Evolutionary conservation across 495 filamentous ascomycete species (phyloP).

Genomic region (Neurospora sp.): DNA sequence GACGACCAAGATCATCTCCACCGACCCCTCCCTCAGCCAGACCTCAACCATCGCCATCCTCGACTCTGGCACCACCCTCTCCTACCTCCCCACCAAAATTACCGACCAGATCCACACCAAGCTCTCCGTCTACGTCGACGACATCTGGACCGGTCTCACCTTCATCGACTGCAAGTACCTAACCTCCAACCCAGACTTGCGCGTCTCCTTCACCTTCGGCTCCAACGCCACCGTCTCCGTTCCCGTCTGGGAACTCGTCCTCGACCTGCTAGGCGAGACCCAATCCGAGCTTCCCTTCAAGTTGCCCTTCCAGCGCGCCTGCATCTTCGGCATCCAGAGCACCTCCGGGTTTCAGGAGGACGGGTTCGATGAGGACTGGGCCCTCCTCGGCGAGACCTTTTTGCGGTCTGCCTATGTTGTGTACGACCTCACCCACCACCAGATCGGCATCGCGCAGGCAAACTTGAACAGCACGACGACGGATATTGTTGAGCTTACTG

Average conservation of each 20-base stretch:
- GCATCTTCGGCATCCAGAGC: slow-evolving; percentile 35
- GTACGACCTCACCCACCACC: slow-evolving; percentile 75
- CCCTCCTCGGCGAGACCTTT: slow-evolving; percentile 74
- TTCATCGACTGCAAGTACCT: slow-evolving; percentile 39
- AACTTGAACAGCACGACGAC: slow-evolving; percentile 62
- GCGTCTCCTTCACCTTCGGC: slow-evolving; percentile 52
- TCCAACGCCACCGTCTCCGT: slow-evolving; percentile 50
- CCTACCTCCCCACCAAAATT: slow-evolving; percentile 64
- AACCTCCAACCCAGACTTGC: slow-evolving; percentile 46
- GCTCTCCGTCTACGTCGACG: slow-evolving; percentile 43
- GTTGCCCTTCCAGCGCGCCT: slow-evolving; percentile 24
- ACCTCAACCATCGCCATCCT: slow-evolving; percentile 50
- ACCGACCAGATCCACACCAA: slow-evolving; percentile 44
- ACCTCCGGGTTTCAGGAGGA: slow-evolving; percentile 13
- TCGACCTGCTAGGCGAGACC: slow-evolving; percentile 36
- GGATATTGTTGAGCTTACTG: slow-evolving; percentile 33
- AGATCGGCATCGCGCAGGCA: slow-evolving; percentile 79
- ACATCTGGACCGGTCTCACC: slow-evolving; percentile 30
- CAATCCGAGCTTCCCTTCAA: slow-evolving; percentile 10
- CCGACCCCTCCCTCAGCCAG: slow-evolving; percentile 27
- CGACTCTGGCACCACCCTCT: slow-evolving; percentile 76
- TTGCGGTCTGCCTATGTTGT: slow-evolving; percentile 88
- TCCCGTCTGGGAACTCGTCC: slow-evolving; percentile 61
- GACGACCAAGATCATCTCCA: slow-evolving; percentile 24
- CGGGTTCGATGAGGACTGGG: slow-evolving; percentile 12